Conservation (phyloP, 257 asterid genomes). For the Lithospermum erythrorhizon region DNA sequence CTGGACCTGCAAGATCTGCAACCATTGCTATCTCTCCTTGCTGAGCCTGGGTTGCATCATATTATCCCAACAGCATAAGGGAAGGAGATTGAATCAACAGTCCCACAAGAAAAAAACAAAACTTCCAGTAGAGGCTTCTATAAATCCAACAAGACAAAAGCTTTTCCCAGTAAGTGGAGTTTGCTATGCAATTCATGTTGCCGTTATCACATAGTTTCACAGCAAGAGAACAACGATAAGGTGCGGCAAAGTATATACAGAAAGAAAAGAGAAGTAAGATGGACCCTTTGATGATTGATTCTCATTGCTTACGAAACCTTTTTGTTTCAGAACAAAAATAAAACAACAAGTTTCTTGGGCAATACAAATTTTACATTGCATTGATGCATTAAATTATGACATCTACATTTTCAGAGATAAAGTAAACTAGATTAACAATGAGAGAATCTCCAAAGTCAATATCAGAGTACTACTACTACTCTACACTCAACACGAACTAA, state of each 20-base stretch:
- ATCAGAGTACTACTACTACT: too few species aligned
- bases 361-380: too few species aligned
- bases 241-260: too few species aligned
- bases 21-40: conserved; percentile 80
- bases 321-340: too few species aligned
- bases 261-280: not conserved
- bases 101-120: not conserved
- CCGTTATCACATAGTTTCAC: not conserved
- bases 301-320: too few species aligned
- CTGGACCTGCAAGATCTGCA: conserved; percentile 72
- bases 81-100: conserved; percentile 4
- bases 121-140: not conserved
- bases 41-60: conserved; percentile 33
- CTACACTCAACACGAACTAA: too few species aligned
- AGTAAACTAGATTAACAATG: not conserved
- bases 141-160: not conserved
- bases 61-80: conserved; percentile 12
- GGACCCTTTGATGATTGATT: too few species aligned
- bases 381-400: too few species aligned
- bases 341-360: too few species aligned
- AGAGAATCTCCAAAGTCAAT: too few species aligned
- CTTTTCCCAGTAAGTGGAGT: not conserved
- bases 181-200: not conserved
- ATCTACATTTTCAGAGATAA: too few species aligned
- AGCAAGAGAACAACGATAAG: not conserved